Base-by-base conservation (phyloP, 768 basidiomycete genomes). In the Imleria badia region DNA sequence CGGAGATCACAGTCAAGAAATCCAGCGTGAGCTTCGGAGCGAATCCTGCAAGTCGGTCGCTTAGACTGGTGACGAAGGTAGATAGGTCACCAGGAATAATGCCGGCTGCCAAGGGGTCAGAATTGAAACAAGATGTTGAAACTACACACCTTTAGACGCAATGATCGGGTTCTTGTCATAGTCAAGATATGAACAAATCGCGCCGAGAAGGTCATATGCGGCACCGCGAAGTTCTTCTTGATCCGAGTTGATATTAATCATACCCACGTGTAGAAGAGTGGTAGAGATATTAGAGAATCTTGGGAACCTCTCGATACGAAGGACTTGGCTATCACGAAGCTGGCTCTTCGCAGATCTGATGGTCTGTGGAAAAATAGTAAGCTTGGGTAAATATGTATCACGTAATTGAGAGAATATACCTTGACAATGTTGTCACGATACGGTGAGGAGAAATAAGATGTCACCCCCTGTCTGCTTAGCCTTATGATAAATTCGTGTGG, bases 21-120 rank as follows among this genome's bases (percentile, higher is more conserved):
- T 96, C 94, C 17, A 96, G 75, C 0, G 93, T 94, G 31, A 96
- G 75, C 33, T 90, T 82, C 12, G 94, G 92, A n/a, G 82, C 83
- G 61, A 85, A 86, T 3, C 75, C 76, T 3, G 91, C 83, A 15
- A 94, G 72, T 40, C 80, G 81, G 55, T 88, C 88, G 68, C 91
- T 93, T 40, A 93, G 69, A 46, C 78, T 76, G 10, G 77, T 70
- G 22, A 87, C 81, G 56, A 89, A 89, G 1, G 83, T 74, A 45
- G 75, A 76, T 13, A 83, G 76, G 56, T 86, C 83, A 4, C 86
- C 84, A 15, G 87, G 86, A 46, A 91, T 78, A 54, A 87, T 87
- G 36, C 85, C 81, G 45, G 83, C 89, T 90, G 34, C 46, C 33
- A 15, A 54, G 42, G 41, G 41, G 46, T 59, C 39, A 45, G 43